Evolutionary conservation across 352 stramenopile genomes (phyloP).

Genomic region (Phytophthora pistaciae): DNA sequence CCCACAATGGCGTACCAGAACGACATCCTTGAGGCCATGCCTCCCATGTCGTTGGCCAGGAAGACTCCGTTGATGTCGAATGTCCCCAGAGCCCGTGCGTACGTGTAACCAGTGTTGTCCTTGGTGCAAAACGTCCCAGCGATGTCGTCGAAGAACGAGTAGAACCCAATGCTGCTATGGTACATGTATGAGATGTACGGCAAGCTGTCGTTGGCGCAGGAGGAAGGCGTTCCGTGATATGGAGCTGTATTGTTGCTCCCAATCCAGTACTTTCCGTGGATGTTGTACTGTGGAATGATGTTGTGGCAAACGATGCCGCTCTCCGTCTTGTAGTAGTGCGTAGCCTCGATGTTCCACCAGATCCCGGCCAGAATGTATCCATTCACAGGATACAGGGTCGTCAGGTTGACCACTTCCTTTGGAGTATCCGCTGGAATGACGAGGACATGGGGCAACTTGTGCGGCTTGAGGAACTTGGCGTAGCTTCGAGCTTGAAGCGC

Average conservation of each 20-base stretch:
- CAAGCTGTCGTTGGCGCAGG: conserved; percentile 6
- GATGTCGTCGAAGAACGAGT: too few relatives aligned
- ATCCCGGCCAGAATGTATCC: not conserved
- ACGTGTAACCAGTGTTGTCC: too few relatives aligned
- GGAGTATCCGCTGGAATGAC: not conserved
- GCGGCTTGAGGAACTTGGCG: conserved; percentile 12
- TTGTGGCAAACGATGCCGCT: conserved; percentile 2
- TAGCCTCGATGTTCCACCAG: conserved; percentile 10
- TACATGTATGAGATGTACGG: too few relatives aligned
- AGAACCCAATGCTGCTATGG: too few relatives aligned
- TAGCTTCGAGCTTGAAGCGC: conserved; percentile 22
- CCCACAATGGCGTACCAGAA: too few relatives aligned
- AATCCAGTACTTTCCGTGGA: conserved; percentile 12
- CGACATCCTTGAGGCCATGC: too few relatives aligned
- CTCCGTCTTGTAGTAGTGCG: conserved; percentile 3
- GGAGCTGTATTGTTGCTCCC: not conserved
- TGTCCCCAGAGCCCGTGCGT: too few relatives aligned
- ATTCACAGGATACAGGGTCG: not conserved
- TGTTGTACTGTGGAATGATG: conserved; percentile 17
- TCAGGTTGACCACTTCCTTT: not conserved
- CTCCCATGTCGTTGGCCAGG: too few relatives aligned
- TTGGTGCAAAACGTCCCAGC: too few relatives aligned
- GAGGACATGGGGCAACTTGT: conserved; percentile 12
- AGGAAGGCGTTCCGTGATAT: not conserved
- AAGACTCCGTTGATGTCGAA: too few relatives aligned